A percentile compares a stretch with the other conserved stretches of the same genome.
Conservation (phyloP, 2,329 filamentous ascomycete genomes). For the Exophiala lecanii-corni region DNA sequence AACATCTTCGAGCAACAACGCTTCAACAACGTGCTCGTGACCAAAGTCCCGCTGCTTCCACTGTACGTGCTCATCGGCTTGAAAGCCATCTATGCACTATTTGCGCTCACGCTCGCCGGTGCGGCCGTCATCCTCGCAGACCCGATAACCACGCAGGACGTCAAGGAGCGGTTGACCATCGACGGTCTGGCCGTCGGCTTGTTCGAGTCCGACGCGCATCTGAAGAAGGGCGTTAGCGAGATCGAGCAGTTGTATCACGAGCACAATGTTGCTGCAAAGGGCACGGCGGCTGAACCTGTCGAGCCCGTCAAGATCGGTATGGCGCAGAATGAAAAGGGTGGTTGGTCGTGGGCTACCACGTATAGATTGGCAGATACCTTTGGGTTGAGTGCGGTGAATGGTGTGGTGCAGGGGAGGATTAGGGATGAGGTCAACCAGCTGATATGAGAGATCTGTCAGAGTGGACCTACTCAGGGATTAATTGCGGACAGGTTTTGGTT, state of each 20-base stretch:
- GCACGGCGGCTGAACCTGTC: background rate
- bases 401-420: background rate
- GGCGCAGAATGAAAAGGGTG: constrained; percentile 1
- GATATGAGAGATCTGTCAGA: no score
- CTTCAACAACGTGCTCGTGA: constrained; percentile 13
- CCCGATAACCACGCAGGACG: constrained; percentile 17
- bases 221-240: constrained; percentile 13
- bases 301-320: constrained; percentile 8
- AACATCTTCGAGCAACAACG: constrained; percentile 16
- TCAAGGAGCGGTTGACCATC: constrained; percentile 22
- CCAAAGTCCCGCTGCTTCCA: constrained; percentile 19
- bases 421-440: no score
- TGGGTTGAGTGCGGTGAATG: background rate
- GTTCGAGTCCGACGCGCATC: constrained; percentile 15
- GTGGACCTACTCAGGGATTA: no score
- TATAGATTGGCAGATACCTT: constrained; percentile 1
- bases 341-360: constrained; percentile 5
- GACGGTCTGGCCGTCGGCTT: constrained; percentile 22
- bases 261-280: constrained; percentile 11
- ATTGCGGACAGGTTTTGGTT: no score
- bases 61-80: constrained; percentile 20
- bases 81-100: constrained; percentile 21
- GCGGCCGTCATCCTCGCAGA: constrained; percentile 12
- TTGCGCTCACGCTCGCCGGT: constrained; percentile 16
- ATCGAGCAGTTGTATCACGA: constrained; percentile 15